Percentiles rank a stretch among this genome's conserved stretches.
These are phyloP conservation scores for Tricholoma furcatifolium DNA, from an alignment of 768 basidiomycete genomes.

Conservation along the genomic window DNA sequence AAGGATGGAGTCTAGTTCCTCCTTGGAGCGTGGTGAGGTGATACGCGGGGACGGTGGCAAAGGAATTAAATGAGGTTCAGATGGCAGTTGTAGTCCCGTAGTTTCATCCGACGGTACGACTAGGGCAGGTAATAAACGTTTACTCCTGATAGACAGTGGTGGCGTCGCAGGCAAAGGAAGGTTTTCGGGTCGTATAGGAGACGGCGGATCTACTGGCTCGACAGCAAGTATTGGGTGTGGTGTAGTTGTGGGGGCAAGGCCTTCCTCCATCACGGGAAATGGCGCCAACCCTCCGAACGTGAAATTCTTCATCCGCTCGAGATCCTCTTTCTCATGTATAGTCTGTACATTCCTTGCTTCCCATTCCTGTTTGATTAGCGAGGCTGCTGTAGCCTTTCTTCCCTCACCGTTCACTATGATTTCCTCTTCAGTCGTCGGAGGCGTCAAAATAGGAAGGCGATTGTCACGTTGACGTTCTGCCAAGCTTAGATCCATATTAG, in stretches of 20 bases:
- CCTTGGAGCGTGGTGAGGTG: background rate
- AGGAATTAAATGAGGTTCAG: slow-evolving; percentile 14
- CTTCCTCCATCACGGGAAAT: slow-evolving; percentile 1
- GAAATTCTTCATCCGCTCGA: slow-evolving; percentile 31
- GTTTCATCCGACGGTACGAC: background rate
- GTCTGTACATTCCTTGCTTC: slow-evolving; percentile 35
- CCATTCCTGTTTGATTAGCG: slow-evolving; percentile 55
- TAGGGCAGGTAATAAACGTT: background rate
- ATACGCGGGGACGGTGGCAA: slow-evolving; percentile 15
- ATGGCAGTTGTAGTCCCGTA: background rate
- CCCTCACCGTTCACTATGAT: slow-evolving; percentile 13
- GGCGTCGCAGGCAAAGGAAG: background rate
- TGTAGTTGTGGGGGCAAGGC: background rate
- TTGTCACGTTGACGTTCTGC: slow-evolving; percentile 37
- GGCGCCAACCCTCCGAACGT: slow-evolving; percentile 30
- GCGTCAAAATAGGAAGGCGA: slow-evolving; percentile 33
- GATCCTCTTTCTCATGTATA: slow-evolving; percentile 17
- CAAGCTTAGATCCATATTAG: slow-evolving; percentile 41
- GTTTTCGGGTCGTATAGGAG: background rate
- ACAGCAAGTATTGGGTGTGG: slow-evolving; percentile 6
- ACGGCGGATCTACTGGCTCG: background rate
- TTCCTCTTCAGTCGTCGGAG: slow-evolving; percentile 12
- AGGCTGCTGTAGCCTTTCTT: slow-evolving; percentile 41
- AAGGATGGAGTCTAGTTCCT: background rate
- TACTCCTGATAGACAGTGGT: background rate